Evolutionary conservation across 2,329 filamentous ascomycete genomes (phyloP), one percentile per base, ranked within the genome.

Genomic region (Arthrobotrys musiformis): DNA sequence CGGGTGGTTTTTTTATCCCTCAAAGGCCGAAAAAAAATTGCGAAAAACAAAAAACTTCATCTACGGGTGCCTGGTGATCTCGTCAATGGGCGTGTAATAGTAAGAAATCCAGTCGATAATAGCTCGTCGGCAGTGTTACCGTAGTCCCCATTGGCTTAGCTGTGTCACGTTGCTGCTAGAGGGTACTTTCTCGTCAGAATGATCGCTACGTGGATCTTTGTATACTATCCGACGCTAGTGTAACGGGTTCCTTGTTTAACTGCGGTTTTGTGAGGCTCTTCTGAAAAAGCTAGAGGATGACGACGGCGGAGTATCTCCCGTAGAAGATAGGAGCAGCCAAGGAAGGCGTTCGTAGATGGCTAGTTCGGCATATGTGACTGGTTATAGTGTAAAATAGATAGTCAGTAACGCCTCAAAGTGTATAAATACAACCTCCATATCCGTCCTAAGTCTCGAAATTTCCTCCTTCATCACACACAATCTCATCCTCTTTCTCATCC

Each of bases 361-460:
- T 35, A 22, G 28, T 35, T 30, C 11, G 7, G 17, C 13, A n/a
- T 13, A 56, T 9, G 9, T 52, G 26, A 5, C n/a, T 19, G 33
- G 7, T n/a, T 56, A 13, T 17, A 17, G 54, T n/a, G 19, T 28
- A 40, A 15, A 26, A 58, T 7, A 30, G 33, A 61, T 40, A 40
- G 19, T 61, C 30, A 63, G 60, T 1, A 22, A 19, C 24, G 8
- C 15, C 17, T n/a, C n/a, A 8, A 54, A 50, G n/a, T 60, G 15
- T 44, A 73, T 73, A 73, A 73, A 73, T 73, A 73, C 46, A 30
- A 13, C 40, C 15, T 42, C 15, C 15, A 40, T 11, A 13, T 19
- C 69, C 68, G 2, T 30, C 15, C n/a, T n/a, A 22, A 17, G 3
- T 64, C 33, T 15, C 8, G 48, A 58, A 48, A 2, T 64, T 44